Conservation (phyloP, 345 rosid genomes). For the Pistacia vera region DNA sequence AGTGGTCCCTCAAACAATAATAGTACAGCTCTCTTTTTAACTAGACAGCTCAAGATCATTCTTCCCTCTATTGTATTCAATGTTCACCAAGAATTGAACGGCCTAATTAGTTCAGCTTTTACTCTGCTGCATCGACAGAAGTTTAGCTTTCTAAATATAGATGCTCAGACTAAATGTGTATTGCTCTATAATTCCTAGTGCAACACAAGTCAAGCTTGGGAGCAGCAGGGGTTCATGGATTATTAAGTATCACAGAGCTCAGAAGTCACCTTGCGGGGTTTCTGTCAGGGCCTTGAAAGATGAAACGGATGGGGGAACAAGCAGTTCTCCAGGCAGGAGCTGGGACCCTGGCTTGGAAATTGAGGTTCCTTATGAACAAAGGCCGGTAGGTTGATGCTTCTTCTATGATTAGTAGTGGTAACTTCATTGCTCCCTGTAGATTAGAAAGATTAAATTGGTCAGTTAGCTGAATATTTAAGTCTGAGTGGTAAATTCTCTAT, state of each 20-base stretch:
- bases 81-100: conserved; percentile 10
- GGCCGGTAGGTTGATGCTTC: conserved; percentile 58
- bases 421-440: background rate
- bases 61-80: conserved; percentile 21
- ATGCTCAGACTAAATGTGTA: conserved; percentile 69
- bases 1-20: conserved; percentile 21
- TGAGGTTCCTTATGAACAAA: conserved; percentile 87
- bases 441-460: background rate
- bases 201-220: conserved; percentile 50
- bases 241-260: conserved; percentile 28
- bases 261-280: conserved; percentile 34
- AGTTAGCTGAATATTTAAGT: background rate
- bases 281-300: conserved; percentile 66
- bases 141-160: conserved; percentile 9
- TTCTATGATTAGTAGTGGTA: background rate
- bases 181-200: conserved; percentile 54
- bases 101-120: background rate
- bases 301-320: conserved; percentile 49
- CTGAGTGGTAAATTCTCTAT: background rate
- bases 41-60: background rate
- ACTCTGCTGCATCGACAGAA: conserved; percentile 1
- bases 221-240: conserved; percentile 43
- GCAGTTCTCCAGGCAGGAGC: conserved; percentile 63
- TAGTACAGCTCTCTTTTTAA: background rate
- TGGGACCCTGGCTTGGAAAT: conserved; percentile 93